Evolutionary conservation across 176 grass and related monocot species (phyloP), one percentile per base, ranked within the genome.

Genomic region (Typha latifolia): DNA sequence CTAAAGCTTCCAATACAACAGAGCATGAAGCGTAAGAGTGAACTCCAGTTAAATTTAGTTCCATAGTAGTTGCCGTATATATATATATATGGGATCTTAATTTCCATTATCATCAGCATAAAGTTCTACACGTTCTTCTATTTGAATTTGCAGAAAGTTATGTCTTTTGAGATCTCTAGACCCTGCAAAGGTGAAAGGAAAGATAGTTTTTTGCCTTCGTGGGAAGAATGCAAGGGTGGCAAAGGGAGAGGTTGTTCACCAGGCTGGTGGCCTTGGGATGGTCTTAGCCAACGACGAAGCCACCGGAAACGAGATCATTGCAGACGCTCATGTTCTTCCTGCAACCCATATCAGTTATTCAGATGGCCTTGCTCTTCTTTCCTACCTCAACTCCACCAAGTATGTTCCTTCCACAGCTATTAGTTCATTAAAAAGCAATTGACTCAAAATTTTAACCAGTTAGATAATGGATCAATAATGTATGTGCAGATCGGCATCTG

Each of bases 271-370:
- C 0, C 67, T 66, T 1, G 94, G 80, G 14, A 69, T 97, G 64
- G 80, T 93, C 37, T 51, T 99, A 11, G 83, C 64, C 3, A 99
- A 93, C 32, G 83, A 93, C 4, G 70, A 81, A 52, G 43, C 67
- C 19, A 85, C 83, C 14, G 94, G 94, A 22, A 93, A 99, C 43
- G 94, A 99, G 73, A 32, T 99, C 37, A 85, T 93, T 49, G 83
- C 94, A 66, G 94, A 99, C 26, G 80, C 89, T 2, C 94, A 99
- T 79, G 89, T 90, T 65, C 85, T 99, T 61, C 94, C 94, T 34
- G 94, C 86, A n/a, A 90, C 86, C 4, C 94, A 93, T 73, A 74
- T 99, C 50, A 80, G 78, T 21, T 90, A 93, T 19, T 48, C 83
- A 4, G 89, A 90, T 16, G 83, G 89, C 4, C 4, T 79, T 1